Evolutionary conservation across 2,329 filamentous ascomycete species (phyloP).

Genomic region (Alternaria gansuensis): DNA sequence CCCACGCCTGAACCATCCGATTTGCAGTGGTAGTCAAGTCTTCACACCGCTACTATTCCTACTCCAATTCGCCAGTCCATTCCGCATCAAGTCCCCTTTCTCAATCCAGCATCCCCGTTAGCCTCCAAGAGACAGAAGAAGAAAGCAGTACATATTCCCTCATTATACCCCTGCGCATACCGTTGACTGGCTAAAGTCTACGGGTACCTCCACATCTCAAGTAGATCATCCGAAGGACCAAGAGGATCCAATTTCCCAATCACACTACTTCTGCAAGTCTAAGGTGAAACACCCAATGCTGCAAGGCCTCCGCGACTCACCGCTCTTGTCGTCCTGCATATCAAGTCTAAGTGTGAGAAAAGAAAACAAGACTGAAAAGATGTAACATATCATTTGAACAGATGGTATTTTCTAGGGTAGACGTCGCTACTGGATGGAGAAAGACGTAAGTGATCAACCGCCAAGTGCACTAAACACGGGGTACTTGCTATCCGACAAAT

Average conservation of each 20-base stretch:
- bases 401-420: neutral
- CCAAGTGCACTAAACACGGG: slow-evolving; percentile 8
- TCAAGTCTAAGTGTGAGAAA: neutral
- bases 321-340: neutral
- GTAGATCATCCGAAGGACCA: slow-evolving; percentile 1
- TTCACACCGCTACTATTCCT: neutral
- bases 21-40: neutral
- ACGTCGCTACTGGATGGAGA: slow-evolving; percentile 2
- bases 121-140: neutral
- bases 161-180: neutral
- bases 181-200: neutral
- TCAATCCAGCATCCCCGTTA: neutral
- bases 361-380: neutral
- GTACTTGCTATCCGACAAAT: slow-evolving; percentile 2
- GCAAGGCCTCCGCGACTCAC: slow-evolving; percentile 4
- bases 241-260: neutral
- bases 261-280: slow-evolving; percentile 3
- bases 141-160: neutral
- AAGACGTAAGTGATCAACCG: slow-evolving; percentile 3
- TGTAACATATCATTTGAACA: slow-evolving; percentile 1
- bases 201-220: neutral
- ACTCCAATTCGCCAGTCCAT: neutral
- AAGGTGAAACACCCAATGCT: slow-evolving; percentile 1
- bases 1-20: neutral
- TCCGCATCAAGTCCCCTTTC: neutral